A percentile compares a stretch with the other conserved stretches of the same genome.
Conservation (phyloP, 2,329 filamentous ascomycete species). For the Fusarium incarnatum region DNA sequence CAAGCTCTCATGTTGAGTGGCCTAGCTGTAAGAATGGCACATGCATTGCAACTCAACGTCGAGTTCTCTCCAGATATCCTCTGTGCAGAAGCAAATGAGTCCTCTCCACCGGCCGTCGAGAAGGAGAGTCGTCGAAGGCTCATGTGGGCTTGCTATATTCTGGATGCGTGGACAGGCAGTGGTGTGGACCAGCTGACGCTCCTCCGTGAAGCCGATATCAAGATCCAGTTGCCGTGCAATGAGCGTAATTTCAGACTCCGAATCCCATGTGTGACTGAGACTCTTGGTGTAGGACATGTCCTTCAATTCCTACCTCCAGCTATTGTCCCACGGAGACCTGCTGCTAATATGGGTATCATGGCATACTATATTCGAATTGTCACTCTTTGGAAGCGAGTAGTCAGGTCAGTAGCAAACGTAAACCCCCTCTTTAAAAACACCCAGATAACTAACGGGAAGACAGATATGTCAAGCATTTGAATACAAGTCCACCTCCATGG, state of each 20-base stretch:
- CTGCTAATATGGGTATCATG: constrained; percentile 59
- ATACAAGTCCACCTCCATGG: constrained; percentile 56
- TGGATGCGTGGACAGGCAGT: constrained; percentile 56
- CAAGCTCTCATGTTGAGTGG: constrained; percentile 57
- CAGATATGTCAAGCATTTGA: constrained; percentile 57
- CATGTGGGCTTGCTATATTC: constrained; percentile 58
- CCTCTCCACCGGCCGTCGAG: constrained; percentile 51
- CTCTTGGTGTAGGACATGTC: constrained; percentile 55
- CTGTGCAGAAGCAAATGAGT: constrained; percentile 50
- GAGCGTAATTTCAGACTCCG: constrained; percentile 57
- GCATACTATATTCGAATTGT: constrained; percentile 58
- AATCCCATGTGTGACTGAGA: constrained; percentile 55
- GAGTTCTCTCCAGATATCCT: constrained; percentile 54
- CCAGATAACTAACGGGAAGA: constrained; percentile 16
- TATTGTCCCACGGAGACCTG: constrained; percentile 54
- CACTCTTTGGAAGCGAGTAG: constrained; percentile 56
- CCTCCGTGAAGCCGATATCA: constrained; percentile 55
- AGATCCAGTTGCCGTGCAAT: constrained; percentile 56
- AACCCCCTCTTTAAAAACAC: not conserved
- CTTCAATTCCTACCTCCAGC: constrained; percentile 55
- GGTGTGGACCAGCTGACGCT: constrained; percentile 55
- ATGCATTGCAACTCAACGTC: constrained; percentile 55
- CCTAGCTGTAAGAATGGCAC: constrained; percentile 56
- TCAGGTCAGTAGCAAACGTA: constrained; percentile 47
- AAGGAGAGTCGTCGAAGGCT: constrained; percentile 55